Conservation (phyloP, 2,329 filamentous ascomycete species). For the Hymenoscyphus fructigenus region DNA sequence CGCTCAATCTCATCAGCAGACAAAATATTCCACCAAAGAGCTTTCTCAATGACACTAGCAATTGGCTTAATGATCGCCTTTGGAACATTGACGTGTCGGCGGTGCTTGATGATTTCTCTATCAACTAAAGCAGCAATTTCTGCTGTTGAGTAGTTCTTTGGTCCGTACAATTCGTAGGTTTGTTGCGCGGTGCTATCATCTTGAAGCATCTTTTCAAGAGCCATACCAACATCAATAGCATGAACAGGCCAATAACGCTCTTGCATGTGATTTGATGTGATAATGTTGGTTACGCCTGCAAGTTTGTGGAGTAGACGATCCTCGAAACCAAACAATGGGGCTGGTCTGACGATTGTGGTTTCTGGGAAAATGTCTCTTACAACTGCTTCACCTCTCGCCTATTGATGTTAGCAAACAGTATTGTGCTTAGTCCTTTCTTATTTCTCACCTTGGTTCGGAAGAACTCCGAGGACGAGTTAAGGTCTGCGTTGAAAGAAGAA, state of each 20-base stretch:
- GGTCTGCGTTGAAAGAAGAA: constrained; percentile 87
- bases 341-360: constrained; percentile 92
- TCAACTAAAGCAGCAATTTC: constrained; percentile 88
- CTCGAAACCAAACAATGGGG: constrained; percentile 92
- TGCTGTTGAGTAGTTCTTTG: constrained; percentile 84
- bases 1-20: constrained; percentile 85
- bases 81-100: constrained; percentile 88
- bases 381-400: constrained; percentile 78
- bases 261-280: constrained; percentile 92
- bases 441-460: constrained; percentile 76
- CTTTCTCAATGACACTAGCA: constrained; percentile 72
- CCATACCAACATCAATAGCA: constrained; percentile 84
- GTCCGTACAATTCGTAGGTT: constrained; percentile 93
- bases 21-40: constrained; percentile 84
- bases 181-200: constrained; percentile 88
- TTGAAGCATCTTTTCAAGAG: constrained; percentile 84
- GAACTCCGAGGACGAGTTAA: constrained; percentile 81
- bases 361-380: constrained; percentile 91
- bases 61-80: constrained; percentile 75
- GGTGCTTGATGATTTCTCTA: constrained; percentile 85
- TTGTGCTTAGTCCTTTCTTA: constrained; percentile 9
- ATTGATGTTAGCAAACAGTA: constrained; percentile 6
- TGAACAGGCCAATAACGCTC: constrained; percentile 91
- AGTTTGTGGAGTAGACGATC: constrained; percentile 87
- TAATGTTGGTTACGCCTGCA: constrained; percentile 74